Percentiles rank a stretch among this genome's conserved stretches.
phyloP scores from a whole-genome alignment of 208 protist genomes.

The Endotrypanum monterogeii region DNA sequence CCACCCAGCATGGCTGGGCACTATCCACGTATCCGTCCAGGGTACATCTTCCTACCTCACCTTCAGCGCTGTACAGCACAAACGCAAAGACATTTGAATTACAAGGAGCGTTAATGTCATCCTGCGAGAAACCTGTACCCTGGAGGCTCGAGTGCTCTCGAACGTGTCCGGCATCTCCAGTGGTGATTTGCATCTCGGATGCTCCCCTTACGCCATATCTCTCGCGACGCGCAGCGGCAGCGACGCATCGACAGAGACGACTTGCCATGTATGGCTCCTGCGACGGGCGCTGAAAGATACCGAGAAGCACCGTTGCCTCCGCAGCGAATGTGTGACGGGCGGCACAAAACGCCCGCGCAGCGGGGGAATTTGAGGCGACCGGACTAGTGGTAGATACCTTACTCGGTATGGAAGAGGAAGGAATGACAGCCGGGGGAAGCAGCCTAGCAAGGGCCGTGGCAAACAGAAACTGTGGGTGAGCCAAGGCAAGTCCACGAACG shows the following conservation, averaged over 20 bases:
- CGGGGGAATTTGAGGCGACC: background rate
- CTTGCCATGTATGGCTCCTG: constrained; percentile 20
- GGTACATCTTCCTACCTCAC: constrained; percentile 20
- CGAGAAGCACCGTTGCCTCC: constrained; percentile 4
- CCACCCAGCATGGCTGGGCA: constrained; percentile 5
- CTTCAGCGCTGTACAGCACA: constrained; percentile 14
- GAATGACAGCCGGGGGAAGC: too few species aligned
- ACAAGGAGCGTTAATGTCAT: background rate
- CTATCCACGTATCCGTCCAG: constrained; percentile 30
- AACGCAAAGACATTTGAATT: constrained; percentile 19
- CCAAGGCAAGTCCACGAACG: constrained; percentile 21
- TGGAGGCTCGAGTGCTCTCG: background rate
- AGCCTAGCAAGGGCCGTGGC: constrained; percentile 6
- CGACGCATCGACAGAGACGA: constrained; percentile 8
- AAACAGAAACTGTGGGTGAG: constrained; percentile 26
- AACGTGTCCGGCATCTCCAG: background rate
- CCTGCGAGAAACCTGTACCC: background rate
- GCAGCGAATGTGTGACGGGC: background rate
- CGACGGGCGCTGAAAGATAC: constrained; percentile 31
- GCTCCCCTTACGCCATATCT: background rate
- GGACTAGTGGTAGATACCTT: background rate
- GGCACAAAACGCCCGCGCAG: constrained; percentile 13
- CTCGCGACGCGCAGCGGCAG: background rate
- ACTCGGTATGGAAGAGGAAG: background rate
- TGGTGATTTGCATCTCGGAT: background rate